Conservation (phyloP, 106 monocot species). For the Platanthera guangdongensis region DNA sequence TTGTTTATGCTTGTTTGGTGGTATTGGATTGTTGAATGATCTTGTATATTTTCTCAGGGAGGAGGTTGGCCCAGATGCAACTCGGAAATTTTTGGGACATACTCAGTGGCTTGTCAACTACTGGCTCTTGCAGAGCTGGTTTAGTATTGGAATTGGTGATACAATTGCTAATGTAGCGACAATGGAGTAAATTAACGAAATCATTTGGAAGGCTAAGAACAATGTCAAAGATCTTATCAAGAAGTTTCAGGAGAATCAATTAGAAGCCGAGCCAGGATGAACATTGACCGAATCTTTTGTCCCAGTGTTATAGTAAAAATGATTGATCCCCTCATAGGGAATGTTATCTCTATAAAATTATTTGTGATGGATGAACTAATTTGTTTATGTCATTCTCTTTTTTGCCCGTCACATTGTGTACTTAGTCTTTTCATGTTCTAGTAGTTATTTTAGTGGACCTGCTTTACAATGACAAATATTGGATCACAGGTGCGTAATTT, state of each 20-base stretch:
- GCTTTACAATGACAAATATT: too few relatives aligned
- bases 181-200: slow-evolving; percentile 98
- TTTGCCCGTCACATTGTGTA: too few relatives aligned
- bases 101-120: slow-evolving; percentile 99
- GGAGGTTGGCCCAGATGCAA: slow-evolving; percentile 98
- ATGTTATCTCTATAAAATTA: too few relatives aligned
- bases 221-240: slow-evolving; percentile 94
- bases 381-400: too few relatives aligned
- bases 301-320: too few relatives aligned
- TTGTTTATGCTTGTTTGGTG: background rate
- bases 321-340: too few relatives aligned
- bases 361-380: too few relatives aligned
- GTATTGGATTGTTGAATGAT: background rate
- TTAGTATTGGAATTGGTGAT: slow-evolving; percentile 97
- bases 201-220: slow-evolving; percentile 86
- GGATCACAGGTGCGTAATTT: too few relatives aligned
- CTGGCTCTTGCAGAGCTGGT: slow-evolving; percentile 90
- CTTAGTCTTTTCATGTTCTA: too few relatives aligned
- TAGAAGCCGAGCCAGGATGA: slow-evolving; percentile 90
- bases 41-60: slow-evolving; percentile 52
- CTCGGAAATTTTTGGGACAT: slow-evolving; percentile 94
- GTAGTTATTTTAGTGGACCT: too few relatives aligned
- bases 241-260: slow-evolving; percentile 61
- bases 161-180: slow-evolving; percentile 96
- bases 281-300: slow-evolving; percentile 99